Conservation (phyloP, 345 rosid species). For the Populus ilicifolia region DNA sequence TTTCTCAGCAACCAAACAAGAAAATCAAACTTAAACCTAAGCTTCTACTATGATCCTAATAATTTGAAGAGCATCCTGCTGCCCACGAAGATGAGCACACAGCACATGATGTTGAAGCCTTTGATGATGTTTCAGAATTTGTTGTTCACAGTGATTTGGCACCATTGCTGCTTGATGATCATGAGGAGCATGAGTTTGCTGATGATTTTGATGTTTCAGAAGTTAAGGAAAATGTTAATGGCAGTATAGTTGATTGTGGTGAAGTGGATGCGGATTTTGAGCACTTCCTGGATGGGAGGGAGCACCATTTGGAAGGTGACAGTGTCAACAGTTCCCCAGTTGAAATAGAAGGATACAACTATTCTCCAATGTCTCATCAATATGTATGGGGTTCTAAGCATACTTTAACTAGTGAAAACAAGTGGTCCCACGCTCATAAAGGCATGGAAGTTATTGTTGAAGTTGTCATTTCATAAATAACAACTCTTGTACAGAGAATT, state of each 20-base stretch:
- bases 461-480: slow-evolving; percentile 25
- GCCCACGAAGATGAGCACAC: slow-evolving; percentile 28
- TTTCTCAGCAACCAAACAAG: no score
- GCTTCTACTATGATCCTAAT: no score
- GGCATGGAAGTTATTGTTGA: slow-evolving; percentile 94
- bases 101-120: slow-evolving; percentile 38
- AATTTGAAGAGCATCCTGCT: slow-evolving; percentile 32
- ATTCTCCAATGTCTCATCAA: slow-evolving; percentile 29
- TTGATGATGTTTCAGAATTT: slow-evolving; percentile 50
- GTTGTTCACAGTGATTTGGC: slow-evolving; percentile 37
- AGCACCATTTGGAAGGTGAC: slow-evolving; percentile 47
- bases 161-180: slow-evolving; percentile 38
- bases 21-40: no score
- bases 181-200: slow-evolving; percentile 59
- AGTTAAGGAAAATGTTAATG: slow-evolving; percentile 49
- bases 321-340: slow-evolving; percentile 24
- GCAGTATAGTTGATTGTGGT: slow-evolving; percentile 45
- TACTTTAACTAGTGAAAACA: slow-evolving; percentile 36
- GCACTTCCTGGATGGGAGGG: slow-evolving; percentile 39
- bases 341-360: slow-evolving; percentile 31
- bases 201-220: slow-evolving; percentile 65
- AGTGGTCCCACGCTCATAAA: slow-evolving; percentile 69
- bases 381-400: slow-evolving; percentile 31
- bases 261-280: slow-evolving; percentile 42
- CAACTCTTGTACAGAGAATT: no score